Base-by-base conservation (phyloP, 352 stramenopile species). In the Globisporangium canariense region DNA sequence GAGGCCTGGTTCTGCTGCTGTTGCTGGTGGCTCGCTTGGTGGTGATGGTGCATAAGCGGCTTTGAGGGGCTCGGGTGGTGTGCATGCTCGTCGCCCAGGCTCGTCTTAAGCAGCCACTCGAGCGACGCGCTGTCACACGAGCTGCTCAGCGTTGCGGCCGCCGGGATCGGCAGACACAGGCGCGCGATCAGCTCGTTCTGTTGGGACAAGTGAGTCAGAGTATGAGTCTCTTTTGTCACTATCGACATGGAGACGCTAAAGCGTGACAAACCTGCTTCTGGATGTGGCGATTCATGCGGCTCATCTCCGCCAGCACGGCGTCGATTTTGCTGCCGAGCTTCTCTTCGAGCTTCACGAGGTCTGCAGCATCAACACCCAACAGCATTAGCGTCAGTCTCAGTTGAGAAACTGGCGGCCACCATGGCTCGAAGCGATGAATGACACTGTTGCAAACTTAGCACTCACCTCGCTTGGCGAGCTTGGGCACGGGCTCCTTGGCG, bases 61-160 rank as follows among this genome's bases (percentile, higher is more conserved):
- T 53, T 38, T 53, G 56, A 3, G 28, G 2, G 50, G 43, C 50
- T 59, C 36, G 38, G 49, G 0, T 25, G 60, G 36, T 53, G 43
- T 22, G 28, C 20, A 43, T 60, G 36, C 43, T 91, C 80, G 20
- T 91, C 82, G n/a, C 62, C 49, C 40, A 69, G 64, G n/a, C 75
- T 77, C 4, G 75, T 75, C 51, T 79, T 81, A 57, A 91, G 71
- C 20, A 89, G 69, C 80, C 79, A 89, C 67, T 91, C 83, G 38
- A 89, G 74, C 38, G 83, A 74, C 2, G 40, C 60, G 20, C 46
- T 75, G 22, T 89, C 82, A 25, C 41, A 71, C 2, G 59, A 61
- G 11, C 11, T 64, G 54, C 20, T 47, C 43, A 66, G 61, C 14
- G 59, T 53, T 8, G 62, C 55, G 13, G 54, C 47, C 13, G 61